Evolutionary conservation across 192 early-diverging fungal species (phyloP), one percentile per base, ranked within the genome.

Genomic region (Entomortierella beljakovae): DNA sequence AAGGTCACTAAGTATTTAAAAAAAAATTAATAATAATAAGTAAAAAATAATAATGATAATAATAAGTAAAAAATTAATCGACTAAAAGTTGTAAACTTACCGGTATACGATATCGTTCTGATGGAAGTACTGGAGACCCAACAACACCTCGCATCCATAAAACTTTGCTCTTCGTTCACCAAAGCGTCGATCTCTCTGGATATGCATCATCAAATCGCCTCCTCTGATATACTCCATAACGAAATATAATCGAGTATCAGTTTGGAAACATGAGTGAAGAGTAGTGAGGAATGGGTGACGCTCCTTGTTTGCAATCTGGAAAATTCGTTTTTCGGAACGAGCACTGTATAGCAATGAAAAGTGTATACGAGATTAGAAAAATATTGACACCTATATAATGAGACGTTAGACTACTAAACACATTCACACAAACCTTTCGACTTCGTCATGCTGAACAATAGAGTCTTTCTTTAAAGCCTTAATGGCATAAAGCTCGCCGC

Each of bases 121-220:
- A 63, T 97, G 96, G 58, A 97, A 86, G 80, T 96, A 94, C 79
- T 97, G 94, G 32, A 97, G 92, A 4, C 94, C 95, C 65, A 95
- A 81, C 22, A 95, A 83, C 7, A 97, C 94, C 74, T 97, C 95
- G 52, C 91, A 93, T 60, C 94, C 93, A 68, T 97, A 97, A 80
- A 96, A 96, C 69, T 92, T 90, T 48, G 96, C 96, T 49, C 94
- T 91, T 25, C 91, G 89, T 75, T 94, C 91, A 20, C 93, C 91
- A 76, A 97, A 97, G 6, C 94, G 86, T 33, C 67, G 68, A 56
- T 90, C 87, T 62, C 90, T 90, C 71, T 98, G 97, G 56, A 99
- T 96, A 79, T 98, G 97, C 92, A 96, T 96, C 96, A 99, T 98
- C 80, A 99, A 81, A 85, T 99, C 98, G 38, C 98, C 98, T 67